Evolutionary conservation across 169 alveolate species (phyloP).

Genomic region (Plasmodium malariae): DNA sequence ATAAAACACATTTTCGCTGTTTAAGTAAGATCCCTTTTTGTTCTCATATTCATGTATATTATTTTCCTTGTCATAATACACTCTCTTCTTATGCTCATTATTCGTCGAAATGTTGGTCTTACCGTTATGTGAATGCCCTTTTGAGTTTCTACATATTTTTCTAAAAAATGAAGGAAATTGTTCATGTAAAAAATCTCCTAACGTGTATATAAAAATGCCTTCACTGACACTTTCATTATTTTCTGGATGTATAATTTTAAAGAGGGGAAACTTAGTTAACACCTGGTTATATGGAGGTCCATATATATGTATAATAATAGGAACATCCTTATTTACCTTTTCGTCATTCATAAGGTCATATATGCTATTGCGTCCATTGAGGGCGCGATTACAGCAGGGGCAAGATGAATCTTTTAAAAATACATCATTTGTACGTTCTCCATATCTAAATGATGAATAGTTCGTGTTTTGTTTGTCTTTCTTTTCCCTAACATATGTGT

Average conservation of each 20-base stretch:
- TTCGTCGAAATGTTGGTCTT: not conserved
- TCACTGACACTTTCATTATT: conserved; percentile 2
- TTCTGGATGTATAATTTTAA: conserved; percentile 8
- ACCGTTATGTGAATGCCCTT: not conserved
- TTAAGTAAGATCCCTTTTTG: not conserved
- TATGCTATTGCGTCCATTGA: not conserved
- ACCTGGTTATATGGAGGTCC: conserved; percentile 77
- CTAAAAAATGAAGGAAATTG: conserved; percentile 48
- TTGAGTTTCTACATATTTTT: conserved; percentile 15
- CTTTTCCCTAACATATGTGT: conserved; percentile 8
- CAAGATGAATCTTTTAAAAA: not conserved
- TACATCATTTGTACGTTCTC: not conserved
- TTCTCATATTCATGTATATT: not conserved
- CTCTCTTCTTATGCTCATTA: not conserved
- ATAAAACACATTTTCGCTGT: conserved; percentile 38
- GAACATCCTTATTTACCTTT: conserved; percentile 26
- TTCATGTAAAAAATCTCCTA: conserved; percentile 57
- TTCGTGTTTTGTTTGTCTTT: not conserved
- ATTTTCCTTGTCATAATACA: not conserved
- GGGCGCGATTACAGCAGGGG: not conserved
- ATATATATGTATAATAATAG: conserved; percentile 74
- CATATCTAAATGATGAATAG: not conserved
- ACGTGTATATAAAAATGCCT: conserved; percentile 22
- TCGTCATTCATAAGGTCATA: conserved; percentile 31
- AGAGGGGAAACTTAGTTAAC: conserved; percentile 37